Base-by-base conservation (phyloP, 306 rosid species). In the Astragalus glycyphyllos region DNA sequence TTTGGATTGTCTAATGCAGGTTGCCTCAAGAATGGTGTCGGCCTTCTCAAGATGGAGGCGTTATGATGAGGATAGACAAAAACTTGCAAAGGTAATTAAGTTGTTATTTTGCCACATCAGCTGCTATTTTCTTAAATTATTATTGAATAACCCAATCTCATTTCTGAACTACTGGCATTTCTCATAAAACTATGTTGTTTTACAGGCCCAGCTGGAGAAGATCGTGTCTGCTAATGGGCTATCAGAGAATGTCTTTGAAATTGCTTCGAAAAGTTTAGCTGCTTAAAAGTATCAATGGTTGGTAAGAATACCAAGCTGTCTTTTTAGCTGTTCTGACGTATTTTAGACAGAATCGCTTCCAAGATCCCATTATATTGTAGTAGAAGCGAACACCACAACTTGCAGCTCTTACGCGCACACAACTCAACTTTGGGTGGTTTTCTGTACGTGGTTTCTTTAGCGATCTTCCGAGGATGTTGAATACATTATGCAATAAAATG, bases 21-120 rank as follows among this genome's bases (percentile, higher is more conserved):
- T 91, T 63, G 97, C 99, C 29, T 95, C 99, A 10, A 85, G 99
- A 71, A 91, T 95, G 99, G 97, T 95, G 42, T 89, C 99, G 4
- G 96, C 96, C 79, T 95, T 95, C 84, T 91, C 99, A 55, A 86
- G 97, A 80, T 95, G 96, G 92, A 91, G 37, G 82, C 97, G 97
- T 4, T 87, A 83, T n/a, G 99, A 95, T 32, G 93, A 80, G 79
- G 61, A 78, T 73, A 82, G 99, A 55, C 99, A 95, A 81, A 89
- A 77, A 5, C 93, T 80, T 66, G 92, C 97, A 13, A 91, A 87
- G 92, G 99, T 91, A 83, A 65, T 44, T 1, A 20, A 45, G 11
- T 74, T 65, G 1, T 54, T 51, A 12, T n/a, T 50, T 45, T 46
- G 29, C 12, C 42, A 5, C 68, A 12, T 44, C 20, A 16, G 15